Evolutionary conservation across 2,329 filamentous ascomycete species (phyloP).

Genomic region (Aspergillus tanneri): DNA sequence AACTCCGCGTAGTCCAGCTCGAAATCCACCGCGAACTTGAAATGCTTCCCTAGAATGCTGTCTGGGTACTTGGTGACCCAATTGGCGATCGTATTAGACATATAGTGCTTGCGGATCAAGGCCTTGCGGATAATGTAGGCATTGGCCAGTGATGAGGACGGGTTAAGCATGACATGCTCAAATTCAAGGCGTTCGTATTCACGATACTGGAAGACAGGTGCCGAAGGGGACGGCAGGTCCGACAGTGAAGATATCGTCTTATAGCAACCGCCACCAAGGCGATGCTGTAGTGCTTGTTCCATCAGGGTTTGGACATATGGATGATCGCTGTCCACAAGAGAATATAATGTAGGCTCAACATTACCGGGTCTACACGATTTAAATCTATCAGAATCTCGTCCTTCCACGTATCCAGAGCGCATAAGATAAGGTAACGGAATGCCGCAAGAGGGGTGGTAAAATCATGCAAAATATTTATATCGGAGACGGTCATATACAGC

Average conservation of each 20-base stretch:
- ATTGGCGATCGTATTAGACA: conserved; percentile 76
- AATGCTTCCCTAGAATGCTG: conserved; percentile 66
- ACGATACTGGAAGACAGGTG: conserved; percentile 70
- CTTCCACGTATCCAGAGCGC: conserved; percentile 15
- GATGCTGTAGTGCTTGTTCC: conserved; percentile 64
- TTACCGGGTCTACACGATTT: conserved; percentile 37
- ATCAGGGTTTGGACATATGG: conserved; percentile 86
- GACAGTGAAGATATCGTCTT: conserved; percentile 55
- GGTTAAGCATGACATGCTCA: conserved; percentile 64
- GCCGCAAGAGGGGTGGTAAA: conserved; percentile 20
- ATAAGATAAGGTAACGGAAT: conserved; percentile 13
- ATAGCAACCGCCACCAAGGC: conserved; percentile 57
- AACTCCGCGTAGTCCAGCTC: conserved; percentile 98
- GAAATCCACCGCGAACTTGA: conserved; percentile 79
- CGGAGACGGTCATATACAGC: conserved; percentile 23
- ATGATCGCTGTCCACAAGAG: conserved; percentile 81
- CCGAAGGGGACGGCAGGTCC: conserved; percentile 47
- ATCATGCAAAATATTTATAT: conserved; percentile 25
- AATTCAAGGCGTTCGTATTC: conserved; percentile 89
- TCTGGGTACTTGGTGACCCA: conserved; percentile 82
- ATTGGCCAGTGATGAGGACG: conserved; percentile 69
- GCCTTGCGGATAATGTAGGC: conserved; percentile 96
- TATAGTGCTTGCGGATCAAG: conserved; percentile 91
- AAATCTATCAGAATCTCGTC: conserved; percentile 33
- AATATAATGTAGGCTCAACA: conserved; percentile 56